Conservation (phyloP, 495 filamentous ascomycete genomes). For the Penicillium canescens region DNA sequence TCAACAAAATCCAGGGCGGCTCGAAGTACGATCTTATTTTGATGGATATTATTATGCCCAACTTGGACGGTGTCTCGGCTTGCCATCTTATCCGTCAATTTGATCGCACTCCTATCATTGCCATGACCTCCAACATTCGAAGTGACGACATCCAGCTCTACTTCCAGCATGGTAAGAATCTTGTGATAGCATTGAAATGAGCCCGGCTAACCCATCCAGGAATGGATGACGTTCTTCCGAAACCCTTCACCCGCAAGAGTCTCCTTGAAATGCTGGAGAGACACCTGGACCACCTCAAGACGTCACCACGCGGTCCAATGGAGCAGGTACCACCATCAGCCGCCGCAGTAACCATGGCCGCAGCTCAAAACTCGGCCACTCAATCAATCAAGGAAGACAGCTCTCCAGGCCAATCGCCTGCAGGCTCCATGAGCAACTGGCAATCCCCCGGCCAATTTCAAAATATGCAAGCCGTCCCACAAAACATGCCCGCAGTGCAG, state of each 20-base stretch:
- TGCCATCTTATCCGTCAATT: slow-evolving; percentile 92
- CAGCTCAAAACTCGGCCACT: slow-evolving; percentile 49
- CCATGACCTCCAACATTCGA: slow-evolving; percentile 98
- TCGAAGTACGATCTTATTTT: slow-evolving; percentile 89
- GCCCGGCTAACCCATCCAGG: slow-evolving; percentile 51
- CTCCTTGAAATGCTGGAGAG: slow-evolving; percentile 89
- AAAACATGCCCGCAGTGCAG: slow-evolving; percentile 50
- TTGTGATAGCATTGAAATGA: not conserved
- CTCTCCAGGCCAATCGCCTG: slow-evolving; percentile 75
- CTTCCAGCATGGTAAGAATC: slow-evolving; percentile 83
- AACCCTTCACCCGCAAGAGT: slow-evolving; percentile 95
- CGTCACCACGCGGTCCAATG: slow-evolving; percentile 45
- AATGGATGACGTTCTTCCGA: slow-evolving; percentile 98
- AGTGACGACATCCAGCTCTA: slow-evolving; percentile 97
- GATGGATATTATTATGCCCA: slow-evolving; percentile 99
- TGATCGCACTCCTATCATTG: slow-evolving; percentile 86
- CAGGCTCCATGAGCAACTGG: slow-evolving; percentile 67
- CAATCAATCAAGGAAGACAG: slow-evolving; percentile 79
- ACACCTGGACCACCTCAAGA: slow-evolving; percentile 78
- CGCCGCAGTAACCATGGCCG: slow-evolving; percentile 49
- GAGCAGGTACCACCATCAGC: slow-evolving; percentile 49
- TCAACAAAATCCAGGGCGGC: slow-evolving; percentile 83
- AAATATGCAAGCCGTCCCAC: slow-evolving; percentile 59
- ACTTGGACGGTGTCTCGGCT: slow-evolving; percentile 91
- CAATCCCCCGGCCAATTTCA: slow-evolving; percentile 71